Base-by-base conservation (phyloP, 805 yeast genomes). In the Saturnispora gosingensis region DNA sequence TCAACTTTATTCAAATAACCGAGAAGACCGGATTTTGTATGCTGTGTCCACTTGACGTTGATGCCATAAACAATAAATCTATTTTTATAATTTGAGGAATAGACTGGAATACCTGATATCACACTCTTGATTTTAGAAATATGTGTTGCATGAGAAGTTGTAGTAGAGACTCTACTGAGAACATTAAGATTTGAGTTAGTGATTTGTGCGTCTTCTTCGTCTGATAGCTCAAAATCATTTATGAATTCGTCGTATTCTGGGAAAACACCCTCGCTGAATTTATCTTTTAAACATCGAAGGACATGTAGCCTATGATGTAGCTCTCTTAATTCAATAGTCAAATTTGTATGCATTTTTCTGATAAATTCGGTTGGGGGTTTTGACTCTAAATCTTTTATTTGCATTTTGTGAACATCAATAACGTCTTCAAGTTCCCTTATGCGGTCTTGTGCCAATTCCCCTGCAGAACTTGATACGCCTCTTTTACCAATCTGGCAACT, bases 31-130 rank as follows among this genome's bases (percentile, higher is more conserved):
- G 85, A 78, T 52, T 95, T 71, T 5, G 82, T 74, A 6, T 69
- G 63, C 53, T 85, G 82, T 61, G 85, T 83, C 96, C 97, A 89
- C 57, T 80, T 82, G 58, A 88, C 64, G 58, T 81, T 77, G 64
- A 88, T 74, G 54, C 84, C 81, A 61, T 88, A 93, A 35, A 89
- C 70, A 55, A 84, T 81, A 63, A 84, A 89, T 48, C 91, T 71
- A 61, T 91, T 89, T 54, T 76, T 53, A 45, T 57, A 66, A 8
- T 63, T 58, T 1, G 67, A 64, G 2, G 57, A 27, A 25, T 54
- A 54, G 71, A 67, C 75, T 75, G 61, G 59, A 5, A 54, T 55
- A 6, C 56, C 53, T 5, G 64, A 57, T 7, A 56, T 46, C 28
- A 49, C 55, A 8, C 58, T 54, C 13, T 55, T 57, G 3, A 43